phyloP scores from a whole-genome alignment of 2,329 filamentous ascomycete species.

The Nemania diffusa region DNA sequence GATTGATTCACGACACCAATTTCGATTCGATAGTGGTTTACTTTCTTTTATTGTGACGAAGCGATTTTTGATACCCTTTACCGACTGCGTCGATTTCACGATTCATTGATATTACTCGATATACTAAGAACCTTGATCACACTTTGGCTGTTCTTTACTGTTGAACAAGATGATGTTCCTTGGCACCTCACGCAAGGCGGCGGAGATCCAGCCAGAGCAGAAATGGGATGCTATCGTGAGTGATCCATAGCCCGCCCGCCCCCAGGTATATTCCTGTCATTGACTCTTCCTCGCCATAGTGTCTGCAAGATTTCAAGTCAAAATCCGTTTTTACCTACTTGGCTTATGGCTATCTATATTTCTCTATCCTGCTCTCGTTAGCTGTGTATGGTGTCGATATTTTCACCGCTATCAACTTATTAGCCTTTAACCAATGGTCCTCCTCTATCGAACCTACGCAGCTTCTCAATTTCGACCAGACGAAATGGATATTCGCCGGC shows the following conservation, averaged over 20 bases:
- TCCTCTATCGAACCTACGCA: slow-evolving; percentile 78
- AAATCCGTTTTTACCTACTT: slow-evolving; percentile 79
- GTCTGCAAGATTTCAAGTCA: slow-evolving; percentile 80
- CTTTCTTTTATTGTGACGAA: slow-evolving; percentile 39
- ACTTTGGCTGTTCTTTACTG: slow-evolving; percentile 15
- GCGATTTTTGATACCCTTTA: slow-evolving; percentile 38
- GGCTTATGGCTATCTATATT: slow-evolving; percentile 86
- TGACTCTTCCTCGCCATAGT: slow-evolving; percentile 47
- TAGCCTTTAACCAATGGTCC: slow-evolving; percentile 90
- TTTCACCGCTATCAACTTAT: slow-evolving; percentile 91
- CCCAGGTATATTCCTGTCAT: neutral
- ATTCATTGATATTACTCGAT: slow-evolving; percentile 25
- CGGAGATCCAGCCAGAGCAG: slow-evolving; percentile 80
- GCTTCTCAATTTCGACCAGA: slow-evolving; percentile 77
- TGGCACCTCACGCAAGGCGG: slow-evolving; percentile 68
- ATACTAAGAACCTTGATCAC: slow-evolving; percentile 19
- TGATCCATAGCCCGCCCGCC: slow-evolving; percentile 29
- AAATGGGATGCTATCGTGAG: slow-evolving; percentile 94
- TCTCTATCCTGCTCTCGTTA: slow-evolving; percentile 80
- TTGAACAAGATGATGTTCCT: slow-evolving; percentile 68
- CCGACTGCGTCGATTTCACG: slow-evolving; percentile 38
- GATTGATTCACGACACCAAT: slow-evolving; percentile 41
- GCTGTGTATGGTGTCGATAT: slow-evolving; percentile 90
- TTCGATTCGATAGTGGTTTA: slow-evolving; percentile 36
- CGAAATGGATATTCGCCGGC: slow-evolving; percentile 93